phyloP scores from a whole-genome alignment of 148 eudicot species.

The Rhododendron williamsianum region DNA sequence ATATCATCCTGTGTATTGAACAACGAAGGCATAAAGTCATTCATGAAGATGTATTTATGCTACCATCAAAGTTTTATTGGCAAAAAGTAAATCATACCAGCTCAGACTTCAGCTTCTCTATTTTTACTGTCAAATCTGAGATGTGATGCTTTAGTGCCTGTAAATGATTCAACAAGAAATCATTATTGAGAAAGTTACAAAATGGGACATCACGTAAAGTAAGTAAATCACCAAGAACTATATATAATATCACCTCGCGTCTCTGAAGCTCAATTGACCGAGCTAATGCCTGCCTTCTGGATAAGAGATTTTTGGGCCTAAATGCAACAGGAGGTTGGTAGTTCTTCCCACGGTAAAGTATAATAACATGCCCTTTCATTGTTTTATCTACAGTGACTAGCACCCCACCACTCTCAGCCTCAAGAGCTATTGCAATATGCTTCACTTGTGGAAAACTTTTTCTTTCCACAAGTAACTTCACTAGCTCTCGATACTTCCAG shows the following conservation, averaged over 20 bases:
- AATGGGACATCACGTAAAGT: background rate
- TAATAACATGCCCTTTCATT: constrained; percentile 63
- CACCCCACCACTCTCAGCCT: constrained; percentile 88
- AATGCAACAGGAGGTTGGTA: constrained; percentile 53
- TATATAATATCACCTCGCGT: constrained; percentile 58
- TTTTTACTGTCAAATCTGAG: constrained; percentile 42
- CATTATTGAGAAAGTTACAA: background rate
- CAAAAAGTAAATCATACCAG: constrained; percentile 38
- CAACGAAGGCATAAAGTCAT: background rate
- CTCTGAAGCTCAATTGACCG: constrained; percentile 90
- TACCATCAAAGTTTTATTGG: background rate
- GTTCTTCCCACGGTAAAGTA: constrained; percentile 91
- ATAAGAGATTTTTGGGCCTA: constrained; percentile 67
- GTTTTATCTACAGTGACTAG: constrained; percentile 75
- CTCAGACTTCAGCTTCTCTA: constrained; percentile 60
- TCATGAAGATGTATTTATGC: background rate
- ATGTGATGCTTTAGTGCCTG: constrained; percentile 85
- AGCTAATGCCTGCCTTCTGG: constrained; percentile 88
- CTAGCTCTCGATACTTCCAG: constrained; percentile 88
- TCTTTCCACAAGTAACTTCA: constrained; percentile 63
- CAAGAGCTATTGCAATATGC: constrained; percentile 68
- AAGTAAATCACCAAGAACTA: background rate
- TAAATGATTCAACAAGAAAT: constrained; percentile 16
- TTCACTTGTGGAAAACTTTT: constrained; percentile 62
- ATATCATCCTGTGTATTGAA: constrained; percentile 42